phyloP scores from a whole-genome alignment of 331 rosid genomes.

The Dryas integrifolia region DNA sequence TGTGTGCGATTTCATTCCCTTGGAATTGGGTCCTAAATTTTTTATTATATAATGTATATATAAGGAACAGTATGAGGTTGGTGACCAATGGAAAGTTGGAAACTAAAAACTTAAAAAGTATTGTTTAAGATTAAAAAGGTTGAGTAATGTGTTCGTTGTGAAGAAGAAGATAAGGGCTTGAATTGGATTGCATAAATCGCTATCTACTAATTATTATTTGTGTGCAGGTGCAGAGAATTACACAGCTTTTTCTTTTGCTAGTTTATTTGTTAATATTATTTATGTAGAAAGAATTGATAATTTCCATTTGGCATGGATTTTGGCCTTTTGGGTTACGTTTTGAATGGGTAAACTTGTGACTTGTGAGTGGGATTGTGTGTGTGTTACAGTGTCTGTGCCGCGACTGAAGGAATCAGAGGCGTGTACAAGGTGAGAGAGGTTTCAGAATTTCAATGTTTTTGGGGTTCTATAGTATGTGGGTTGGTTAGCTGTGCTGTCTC shows the following conservation, averaged over 20 bases:
- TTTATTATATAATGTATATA: not conserved
- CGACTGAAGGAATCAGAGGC: not conserved
- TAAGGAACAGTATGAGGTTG: constrained; percentile 23
- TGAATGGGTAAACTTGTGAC: not conserved
- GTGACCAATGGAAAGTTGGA: constrained; percentile 35
- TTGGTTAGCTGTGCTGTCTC: not conserved
- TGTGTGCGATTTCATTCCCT: not conserved
- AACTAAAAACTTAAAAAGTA: not conserved
- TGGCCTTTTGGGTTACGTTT: not conserved
- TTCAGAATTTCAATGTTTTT: not conserved
- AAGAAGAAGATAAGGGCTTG: constrained; percentile 30
- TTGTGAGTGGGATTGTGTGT: not conserved
- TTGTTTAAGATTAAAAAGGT: not conserved
- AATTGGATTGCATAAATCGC: not conserved
- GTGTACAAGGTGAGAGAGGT: not conserved
- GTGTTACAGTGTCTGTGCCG: not conserved
- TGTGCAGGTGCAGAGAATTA: not conserved
- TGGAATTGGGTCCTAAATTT: not conserved
- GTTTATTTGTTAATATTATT: not conserved
- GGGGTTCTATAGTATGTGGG: not conserved
- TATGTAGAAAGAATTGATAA: not conserved
- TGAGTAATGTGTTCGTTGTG: not conserved
- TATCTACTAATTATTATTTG: constrained; percentile 9
- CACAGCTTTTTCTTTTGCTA: not conserved
- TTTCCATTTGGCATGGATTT: constrained; percentile 6